Conservation (phyloP, 495 filamentous ascomycete species). For the Apodospora peruviana region DNA sequence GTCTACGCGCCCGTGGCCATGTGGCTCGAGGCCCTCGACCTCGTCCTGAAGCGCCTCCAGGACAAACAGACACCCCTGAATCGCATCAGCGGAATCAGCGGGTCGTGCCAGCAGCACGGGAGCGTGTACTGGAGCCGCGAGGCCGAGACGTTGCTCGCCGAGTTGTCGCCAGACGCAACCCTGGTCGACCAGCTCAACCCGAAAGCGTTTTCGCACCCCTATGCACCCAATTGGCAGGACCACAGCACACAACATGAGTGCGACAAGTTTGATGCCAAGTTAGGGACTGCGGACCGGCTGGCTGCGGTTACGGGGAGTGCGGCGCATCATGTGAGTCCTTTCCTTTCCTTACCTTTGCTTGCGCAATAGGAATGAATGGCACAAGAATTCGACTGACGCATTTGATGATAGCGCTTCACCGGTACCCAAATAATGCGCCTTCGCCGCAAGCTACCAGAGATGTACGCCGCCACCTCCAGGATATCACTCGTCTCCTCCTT, state of each 20-base stretch:
- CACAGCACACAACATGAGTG: conserved; percentile 88
- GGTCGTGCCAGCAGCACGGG: conserved; percentile 93
- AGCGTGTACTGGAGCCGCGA: conserved; percentile 82
- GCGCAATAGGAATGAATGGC: not conserved
- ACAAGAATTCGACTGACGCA: not conserved
- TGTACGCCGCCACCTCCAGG: conserved; percentile 72
- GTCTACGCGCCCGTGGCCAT: conserved; percentile 89
- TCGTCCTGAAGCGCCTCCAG: conserved; percentile 68
- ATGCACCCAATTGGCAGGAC: conserved; percentile 96
- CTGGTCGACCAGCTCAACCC: conserved; percentile 61
- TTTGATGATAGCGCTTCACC: conserved; percentile 78
- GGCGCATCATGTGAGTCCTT: conserved; percentile 76
- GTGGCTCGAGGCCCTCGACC: conserved; percentile 89
- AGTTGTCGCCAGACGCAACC: conserved; percentile 51
- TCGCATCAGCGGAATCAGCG: conserved; percentile 76
- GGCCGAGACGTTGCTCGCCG: conserved; percentile 60
- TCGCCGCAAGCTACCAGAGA: conserved; percentile 66
- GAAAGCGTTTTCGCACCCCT: conserved; percentile 75
- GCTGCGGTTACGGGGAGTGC: conserved; percentile 81
- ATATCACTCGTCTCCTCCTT: conserved; percentile 96
- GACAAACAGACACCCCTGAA: conserved; percentile 71
- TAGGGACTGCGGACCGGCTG: conserved; percentile 60
- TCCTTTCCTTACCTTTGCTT: not conserved
- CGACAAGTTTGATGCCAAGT: conserved; percentile 70
- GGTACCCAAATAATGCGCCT: conserved; percentile 93